Conservation (phyloP, 1,284 basidiomycete genomes). For the Hemileia vastatrix region DNA sequence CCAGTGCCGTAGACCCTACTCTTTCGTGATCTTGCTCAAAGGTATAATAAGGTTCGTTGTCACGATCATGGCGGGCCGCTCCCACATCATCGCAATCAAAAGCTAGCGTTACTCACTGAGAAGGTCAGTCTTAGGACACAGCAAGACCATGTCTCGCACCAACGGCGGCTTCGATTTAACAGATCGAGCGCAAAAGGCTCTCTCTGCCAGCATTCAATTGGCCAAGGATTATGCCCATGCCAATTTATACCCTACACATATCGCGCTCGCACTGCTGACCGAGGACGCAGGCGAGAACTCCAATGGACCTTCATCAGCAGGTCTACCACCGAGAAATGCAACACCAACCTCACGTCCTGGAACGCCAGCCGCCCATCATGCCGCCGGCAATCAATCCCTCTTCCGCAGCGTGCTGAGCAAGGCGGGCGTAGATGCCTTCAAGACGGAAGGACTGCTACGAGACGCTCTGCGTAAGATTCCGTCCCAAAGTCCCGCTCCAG, state of each 20-base stretch:
- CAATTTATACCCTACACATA: conserved; percentile 45
- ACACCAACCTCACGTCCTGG: no score
- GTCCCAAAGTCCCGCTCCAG: conserved; percentile 72
- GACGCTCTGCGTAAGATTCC: conserved; percentile 53
- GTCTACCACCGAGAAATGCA: conserved; percentile 25
- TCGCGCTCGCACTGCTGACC: conserved; percentile 43
- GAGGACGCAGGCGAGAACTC: conserved; percentile 18
- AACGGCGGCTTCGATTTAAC: conserved; percentile 75
- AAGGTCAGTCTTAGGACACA: no score
- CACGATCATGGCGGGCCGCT: no score
- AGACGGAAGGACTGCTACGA: conserved; percentile 42
- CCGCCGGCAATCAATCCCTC: conserved; percentile 50
- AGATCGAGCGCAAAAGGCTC: conserved; percentile 60
- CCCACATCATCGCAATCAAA: no score
- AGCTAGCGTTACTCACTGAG: no score
- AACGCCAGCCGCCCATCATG: conserved; percentile 42
- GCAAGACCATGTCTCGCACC: conserved; percentile 53
- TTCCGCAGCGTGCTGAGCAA: conserved; percentile 65
- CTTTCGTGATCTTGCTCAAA: no score
- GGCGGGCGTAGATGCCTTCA: conserved; percentile 64
- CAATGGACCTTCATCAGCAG: conserved; percentile 31
- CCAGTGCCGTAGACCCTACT: no score
- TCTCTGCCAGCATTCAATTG: conserved; percentile 59
- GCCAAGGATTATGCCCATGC: conserved; percentile 11
- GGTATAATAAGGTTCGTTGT: no score